Base-by-base conservation (phyloP, 2,329 filamentous ascomycete genomes). In the Aspergillus fumigatiaffinis region DNA sequence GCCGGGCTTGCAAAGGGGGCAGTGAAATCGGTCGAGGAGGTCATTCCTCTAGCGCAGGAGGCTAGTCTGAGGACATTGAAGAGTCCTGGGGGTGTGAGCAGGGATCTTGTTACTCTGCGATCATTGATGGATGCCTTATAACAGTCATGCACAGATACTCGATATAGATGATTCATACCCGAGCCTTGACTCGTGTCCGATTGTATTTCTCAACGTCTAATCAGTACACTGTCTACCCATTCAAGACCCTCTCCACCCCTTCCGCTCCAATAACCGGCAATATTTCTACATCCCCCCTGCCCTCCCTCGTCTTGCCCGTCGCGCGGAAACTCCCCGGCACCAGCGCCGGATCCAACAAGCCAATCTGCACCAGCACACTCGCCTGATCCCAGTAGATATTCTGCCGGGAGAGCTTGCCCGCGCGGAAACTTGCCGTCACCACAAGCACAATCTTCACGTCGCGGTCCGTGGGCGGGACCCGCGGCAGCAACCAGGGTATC, bases 41-140 rank as follows among this genome's bases (percentile, higher is more conserved):
- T 94, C 54, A 79, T 99, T n/a, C 80, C 86, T 56, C 75, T 94
- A 38, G 93, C 92, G 29, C 94, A 97, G 76, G 82, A 82, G 67
- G 93, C 89, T 2, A 92, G 92, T 3, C 84, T 90, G 0, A 75
- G 91, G 76, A 94, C 91, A 14, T 76, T 99, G 67, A 88, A 84
- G 72, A 91, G 89, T 70, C 77, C 77, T 9, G 85, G 92, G 70
- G 85, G 88, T 52, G 93, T 97, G 2, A 77, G 73, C 54, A 58
- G 63, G 46, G 66, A 73, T 21, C 67, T 77, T 20, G 57, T 52
- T 32, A 55, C 59, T 14, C 51, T 75, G 23, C 54, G 54, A 8
- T 23, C 41, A 35, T 47, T 23, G 49, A 25, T 35, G n/a, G 20
- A 35, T 7, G 44, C 44, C 21, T 47, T 47, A 47, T 26, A 47